These are phyloP conservation scores for Dacryopinax primogenitus DNA, from an alignment of 768 basidiomycete species.

Conservation along the genomic window DNA sequence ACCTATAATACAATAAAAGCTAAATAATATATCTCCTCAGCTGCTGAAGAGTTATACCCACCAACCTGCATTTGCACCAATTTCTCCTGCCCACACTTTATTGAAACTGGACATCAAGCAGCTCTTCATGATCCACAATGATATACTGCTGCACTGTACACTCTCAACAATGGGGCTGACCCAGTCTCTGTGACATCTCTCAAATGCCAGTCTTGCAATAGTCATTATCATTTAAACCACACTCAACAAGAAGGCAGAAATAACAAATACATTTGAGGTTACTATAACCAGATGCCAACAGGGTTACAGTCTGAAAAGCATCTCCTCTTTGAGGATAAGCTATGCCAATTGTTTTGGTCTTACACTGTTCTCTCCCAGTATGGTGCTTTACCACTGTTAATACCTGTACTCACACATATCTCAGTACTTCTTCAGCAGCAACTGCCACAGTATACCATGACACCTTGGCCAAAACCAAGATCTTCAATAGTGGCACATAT, in stretches of 20 bases:
- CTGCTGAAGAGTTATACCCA: not conserved
- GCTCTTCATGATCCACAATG: not conserved
- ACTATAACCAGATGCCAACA: not conserved
- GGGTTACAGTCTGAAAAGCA: not conserved
- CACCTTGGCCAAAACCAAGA: conserved; percentile 5
- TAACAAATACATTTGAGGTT: not conserved
- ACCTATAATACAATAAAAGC: too few relatives aligned
- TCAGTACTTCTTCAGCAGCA: conserved; percentile 24
- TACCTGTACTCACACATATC: not conserved
- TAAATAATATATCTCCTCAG: too few relatives aligned
- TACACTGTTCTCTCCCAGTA: not conserved
- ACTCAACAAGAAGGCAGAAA: not conserved
- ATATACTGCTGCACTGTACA: not conserved
- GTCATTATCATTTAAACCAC: not conserved
- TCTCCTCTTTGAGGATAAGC: not conserved
- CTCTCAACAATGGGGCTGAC: not conserved
- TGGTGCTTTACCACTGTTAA: not conserved
- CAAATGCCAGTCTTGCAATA: not conserved
- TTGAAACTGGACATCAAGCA: not conserved
- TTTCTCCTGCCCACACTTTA: not conserved
- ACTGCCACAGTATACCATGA: conserved; percentile 26
- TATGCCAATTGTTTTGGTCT: not conserved
- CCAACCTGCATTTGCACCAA: not conserved
- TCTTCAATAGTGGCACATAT: conserved; percentile 11
- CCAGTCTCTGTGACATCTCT: not conserved